phyloP scores from a whole-genome alignment of 345 rosid species.

The Litchi chinensis region DNA sequence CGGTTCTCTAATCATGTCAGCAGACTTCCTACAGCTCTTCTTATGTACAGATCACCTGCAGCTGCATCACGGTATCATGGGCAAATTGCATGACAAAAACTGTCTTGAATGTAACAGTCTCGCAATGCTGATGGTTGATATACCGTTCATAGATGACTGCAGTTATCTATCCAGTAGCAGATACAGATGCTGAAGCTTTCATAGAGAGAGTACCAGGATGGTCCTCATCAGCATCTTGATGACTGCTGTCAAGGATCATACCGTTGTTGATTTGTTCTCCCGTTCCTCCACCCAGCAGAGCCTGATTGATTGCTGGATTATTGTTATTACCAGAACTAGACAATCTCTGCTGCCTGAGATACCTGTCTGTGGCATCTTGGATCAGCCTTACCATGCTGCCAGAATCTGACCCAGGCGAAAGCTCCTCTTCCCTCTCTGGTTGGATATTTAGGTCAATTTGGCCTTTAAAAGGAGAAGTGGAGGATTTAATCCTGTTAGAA shows the following conservation, averaged over 20 bases:
- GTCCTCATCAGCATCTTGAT: constrained; percentile 33
- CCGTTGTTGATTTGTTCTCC: constrained; percentile 25
- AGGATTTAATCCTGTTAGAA: constrained; percentile 45
- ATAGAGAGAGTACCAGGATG: constrained; percentile 20
- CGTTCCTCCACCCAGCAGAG: constrained; percentile 13
- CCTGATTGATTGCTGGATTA: constrained; percentile 26
- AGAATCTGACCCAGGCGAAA: constrained; percentile 57
- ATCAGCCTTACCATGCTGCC: constrained; percentile 42
- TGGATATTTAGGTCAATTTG: constrained; percentile 89
- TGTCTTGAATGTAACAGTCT: background rate
- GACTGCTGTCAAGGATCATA: constrained; percentile 18
- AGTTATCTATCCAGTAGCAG: constrained; percentile 38
- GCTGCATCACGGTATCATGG: constrained; percentile 23
- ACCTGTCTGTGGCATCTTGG: constrained; percentile 44
- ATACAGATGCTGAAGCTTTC: constrained; percentile 35
- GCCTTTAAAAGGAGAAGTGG: constrained; percentile 60
- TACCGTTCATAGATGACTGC: background rate
- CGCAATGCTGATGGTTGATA: constrained; percentile 14
- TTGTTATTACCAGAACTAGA: constrained; percentile 33
- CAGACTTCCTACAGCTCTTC: constrained; percentile 26
- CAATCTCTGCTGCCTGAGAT: constrained; percentile 39
- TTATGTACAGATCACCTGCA: constrained; percentile 46
- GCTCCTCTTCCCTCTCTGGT: constrained; percentile 88
- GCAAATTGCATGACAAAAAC: constrained; percentile 20
- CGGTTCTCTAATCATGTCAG: constrained; percentile 26